phyloP scores from a whole-genome alignment of 2,329 filamentous ascomycete genomes.

The Xylogone sp. region DNA sequence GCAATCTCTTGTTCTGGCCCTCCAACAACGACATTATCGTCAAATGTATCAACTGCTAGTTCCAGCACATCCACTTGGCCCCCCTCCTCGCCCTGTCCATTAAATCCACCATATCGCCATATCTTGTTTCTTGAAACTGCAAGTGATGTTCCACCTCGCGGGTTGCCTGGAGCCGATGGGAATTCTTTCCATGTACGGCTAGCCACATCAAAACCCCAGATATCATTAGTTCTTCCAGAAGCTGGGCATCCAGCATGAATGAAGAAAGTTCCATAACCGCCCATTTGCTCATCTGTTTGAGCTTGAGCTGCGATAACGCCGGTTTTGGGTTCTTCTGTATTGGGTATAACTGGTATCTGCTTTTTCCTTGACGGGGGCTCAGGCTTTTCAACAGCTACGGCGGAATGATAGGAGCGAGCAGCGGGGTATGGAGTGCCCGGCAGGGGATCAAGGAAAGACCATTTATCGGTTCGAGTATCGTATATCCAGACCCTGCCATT shows the following conservation, averaged over 20 bases:
- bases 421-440: constrained; percentile 49
- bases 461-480: constrained; percentile 58
- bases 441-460: constrained; percentile 61
- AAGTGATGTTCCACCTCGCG: constrained; percentile 65
- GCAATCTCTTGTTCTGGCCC: constrained; percentile 37
- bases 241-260: constrained; percentile 71
- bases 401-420: constrained; percentile 68
- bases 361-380: constrained; percentile 18
- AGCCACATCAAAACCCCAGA: constrained; percentile 74
- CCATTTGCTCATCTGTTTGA: constrained; percentile 53
- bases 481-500: constrained; percentile 73
- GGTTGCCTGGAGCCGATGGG: constrained; percentile 61
- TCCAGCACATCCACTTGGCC: constrained; percentile 66
- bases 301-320: constrained; percentile 54
- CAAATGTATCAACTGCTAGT: constrained; percentile 52
- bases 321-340: constrained; percentile 49
- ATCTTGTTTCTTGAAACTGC: constrained; percentile 60
- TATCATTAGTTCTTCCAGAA: constrained; percentile 59
- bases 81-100: constrained; percentile 66
- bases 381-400: constrained; percentile 53
- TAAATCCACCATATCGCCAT: constrained; percentile 78
- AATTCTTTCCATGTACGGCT: constrained; percentile 64
- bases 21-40: constrained; percentile 43
- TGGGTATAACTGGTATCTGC: constrained; percentile 19
- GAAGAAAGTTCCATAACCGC: constrained; percentile 66